These are phyloP conservation scores for Coemansia asiatica DNA, from an alignment of 192 early-diverging fungal genomes.

Conservation along the genomic window DNA sequence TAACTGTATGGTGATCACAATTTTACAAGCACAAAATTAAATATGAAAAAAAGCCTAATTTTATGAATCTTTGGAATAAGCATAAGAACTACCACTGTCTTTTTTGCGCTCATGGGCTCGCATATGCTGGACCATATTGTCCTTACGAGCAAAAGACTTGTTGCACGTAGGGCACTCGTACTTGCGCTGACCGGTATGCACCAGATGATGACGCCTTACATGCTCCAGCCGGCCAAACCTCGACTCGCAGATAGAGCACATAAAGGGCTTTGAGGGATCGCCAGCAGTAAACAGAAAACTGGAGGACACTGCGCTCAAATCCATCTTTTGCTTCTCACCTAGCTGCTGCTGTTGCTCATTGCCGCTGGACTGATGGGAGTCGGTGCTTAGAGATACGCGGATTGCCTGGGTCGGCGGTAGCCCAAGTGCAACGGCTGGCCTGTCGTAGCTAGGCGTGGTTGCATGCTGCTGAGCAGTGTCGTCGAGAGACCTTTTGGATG, in stretches of 20 bases:
- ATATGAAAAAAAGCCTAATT: not conserved
- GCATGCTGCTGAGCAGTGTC: not conserved
- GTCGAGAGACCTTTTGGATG: not conserved
- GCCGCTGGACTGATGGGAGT: not conserved
- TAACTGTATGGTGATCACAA: not conserved
- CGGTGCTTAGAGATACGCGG: constrained; percentile 3
- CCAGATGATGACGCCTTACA: constrained; percentile 54
- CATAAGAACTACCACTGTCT: not conserved
- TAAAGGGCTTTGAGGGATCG: constrained; percentile 50
- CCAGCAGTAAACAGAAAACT: constrained; percentile 7
- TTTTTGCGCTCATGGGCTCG: constrained; percentile 61
- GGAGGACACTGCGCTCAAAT: not conserved
- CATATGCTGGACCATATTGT: constrained; percentile 82
- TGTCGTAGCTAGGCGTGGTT: not conserved
- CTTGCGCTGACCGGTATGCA: constrained; percentile 63
- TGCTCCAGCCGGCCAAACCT: constrained; percentile 58
- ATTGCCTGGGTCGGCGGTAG: constrained; percentile 4
- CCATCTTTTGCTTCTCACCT: not conserved
- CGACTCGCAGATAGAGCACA: constrained; percentile 58
- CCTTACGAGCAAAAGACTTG: constrained; percentile 69
- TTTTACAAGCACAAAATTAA: no score
- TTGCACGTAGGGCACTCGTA: constrained; percentile 66
- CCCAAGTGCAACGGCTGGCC: not conserved
- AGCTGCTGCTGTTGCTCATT: not conserved
- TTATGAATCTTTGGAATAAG: not conserved